Conservation (phyloP, 768 basidiomycete genomes). For the Russula ochroleuca region DNA sequence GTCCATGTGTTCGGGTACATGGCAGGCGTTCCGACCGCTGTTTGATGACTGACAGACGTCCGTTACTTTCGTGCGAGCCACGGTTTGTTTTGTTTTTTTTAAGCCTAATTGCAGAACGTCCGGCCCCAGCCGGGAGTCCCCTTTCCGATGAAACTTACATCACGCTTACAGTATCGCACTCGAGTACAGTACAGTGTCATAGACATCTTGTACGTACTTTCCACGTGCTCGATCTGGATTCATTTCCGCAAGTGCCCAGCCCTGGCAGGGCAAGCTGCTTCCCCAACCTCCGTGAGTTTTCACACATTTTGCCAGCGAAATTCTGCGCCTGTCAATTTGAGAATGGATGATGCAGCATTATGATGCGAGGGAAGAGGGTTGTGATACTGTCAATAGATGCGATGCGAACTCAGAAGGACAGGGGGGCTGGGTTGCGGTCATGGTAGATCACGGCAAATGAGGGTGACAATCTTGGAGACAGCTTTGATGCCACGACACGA, state of each 20-base stretch:
- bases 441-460: conserved; percentile 1
- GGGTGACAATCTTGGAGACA: background rate
- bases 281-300: background rate
- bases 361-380: background rate
- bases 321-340: background rate
- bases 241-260: conserved; percentile 6
- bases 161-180: background rate
- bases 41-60: conserved; percentile 23
- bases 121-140: background rate
- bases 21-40: conserved; percentile 23
- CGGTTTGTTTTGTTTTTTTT: background rate
- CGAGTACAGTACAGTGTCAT: background rate
- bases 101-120: background rate
- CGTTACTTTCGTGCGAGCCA: background rate
- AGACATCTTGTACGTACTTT: conserved; percentile 19
- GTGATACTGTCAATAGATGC: background rate
- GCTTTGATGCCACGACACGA: background rate
- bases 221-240: conserved; percentile 1
- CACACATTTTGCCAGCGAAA: background rate
- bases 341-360: background rate
- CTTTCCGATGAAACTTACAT: background rate
- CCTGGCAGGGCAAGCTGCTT: background rate
- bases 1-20: background rate
- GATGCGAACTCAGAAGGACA: background rate
- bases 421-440: background rate